Conservation (phyloP, 495 filamentous ascomycete species). For the Penicillium alfredii region DNA sequence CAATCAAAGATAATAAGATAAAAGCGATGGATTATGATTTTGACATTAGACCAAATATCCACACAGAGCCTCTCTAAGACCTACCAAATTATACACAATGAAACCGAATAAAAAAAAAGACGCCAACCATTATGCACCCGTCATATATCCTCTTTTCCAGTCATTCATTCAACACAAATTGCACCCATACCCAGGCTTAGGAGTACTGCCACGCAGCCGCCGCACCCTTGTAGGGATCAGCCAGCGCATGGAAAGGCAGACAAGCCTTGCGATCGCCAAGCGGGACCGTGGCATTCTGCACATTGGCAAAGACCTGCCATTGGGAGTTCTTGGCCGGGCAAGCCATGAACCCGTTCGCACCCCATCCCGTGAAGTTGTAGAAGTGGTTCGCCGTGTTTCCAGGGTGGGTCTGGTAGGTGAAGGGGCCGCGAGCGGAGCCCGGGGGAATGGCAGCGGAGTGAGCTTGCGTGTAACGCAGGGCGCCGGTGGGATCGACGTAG, state of each 20-base stretch:
- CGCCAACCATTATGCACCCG: no score
- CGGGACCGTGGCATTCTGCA: conserved; percentile 37
- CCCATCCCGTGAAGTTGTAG: conserved; percentile 27
- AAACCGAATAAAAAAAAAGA: no score
- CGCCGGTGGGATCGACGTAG: conserved; percentile 53
- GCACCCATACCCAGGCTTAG: conserved; percentile 14
- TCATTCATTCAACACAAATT: neutral
- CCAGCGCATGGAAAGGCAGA: conserved; percentile 36
- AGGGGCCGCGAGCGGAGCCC: conserved; percentile 44
- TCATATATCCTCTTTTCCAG: no score
- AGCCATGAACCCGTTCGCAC: conserved; percentile 38
- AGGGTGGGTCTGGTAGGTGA: conserved; percentile 31
- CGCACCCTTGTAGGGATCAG: conserved; percentile 19
- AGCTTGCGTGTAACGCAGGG: conserved; percentile 53
- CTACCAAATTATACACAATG: no score
- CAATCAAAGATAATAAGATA: conserved; percentile 1
- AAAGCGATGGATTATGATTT: neutral
- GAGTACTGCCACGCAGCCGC: conserved; percentile 40
- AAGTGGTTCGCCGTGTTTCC: conserved; percentile 22
- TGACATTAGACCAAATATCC: neutral
- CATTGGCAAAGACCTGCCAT: conserved; percentile 42
- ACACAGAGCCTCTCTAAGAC: no score
- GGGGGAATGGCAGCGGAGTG: conserved; percentile 53
- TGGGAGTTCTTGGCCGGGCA: conserved; percentile 32
- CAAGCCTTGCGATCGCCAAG: conserved; percentile 32